phyloP scores from a whole-genome alignment of 2,329 filamentous ascomycete genomes.

The Penicillium sp. region DNA sequence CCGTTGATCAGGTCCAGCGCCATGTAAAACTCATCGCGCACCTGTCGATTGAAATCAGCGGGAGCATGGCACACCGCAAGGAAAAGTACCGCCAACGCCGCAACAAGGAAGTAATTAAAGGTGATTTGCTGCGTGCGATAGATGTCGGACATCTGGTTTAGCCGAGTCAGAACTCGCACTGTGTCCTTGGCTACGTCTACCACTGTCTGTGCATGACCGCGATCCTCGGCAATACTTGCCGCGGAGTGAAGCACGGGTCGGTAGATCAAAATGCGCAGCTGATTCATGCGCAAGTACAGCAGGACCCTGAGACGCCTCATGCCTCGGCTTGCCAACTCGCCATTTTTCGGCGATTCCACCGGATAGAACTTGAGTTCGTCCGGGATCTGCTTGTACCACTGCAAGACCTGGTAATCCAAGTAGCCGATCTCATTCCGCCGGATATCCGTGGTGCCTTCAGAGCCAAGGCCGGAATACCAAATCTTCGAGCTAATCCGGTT shows the following conservation, averaged over 20 bases:
- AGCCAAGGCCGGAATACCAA: conserved; percentile 72
- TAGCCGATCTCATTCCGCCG: conserved; percentile 70
- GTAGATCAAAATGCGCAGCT: conserved; percentile 84
- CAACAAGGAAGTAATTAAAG: conserved; percentile 64
- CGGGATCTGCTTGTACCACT: conserved; percentile 77
- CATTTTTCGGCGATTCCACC: conserved; percentile 46
- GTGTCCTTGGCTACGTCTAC: conserved; percentile 63
- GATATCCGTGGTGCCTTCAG: conserved; percentile 60
- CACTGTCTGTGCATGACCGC: conserved; percentile 64
- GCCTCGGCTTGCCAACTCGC: conserved; percentile 56
- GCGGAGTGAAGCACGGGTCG: conserved; percentile 81
- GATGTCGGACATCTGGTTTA: conserved; percentile 59
- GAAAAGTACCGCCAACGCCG: conserved; percentile 59
- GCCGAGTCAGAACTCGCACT: conserved; percentile 55
- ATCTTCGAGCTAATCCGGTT: conserved; percentile 78
- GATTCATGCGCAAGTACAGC: conserved; percentile 80
- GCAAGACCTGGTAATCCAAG: conserved; percentile 74
- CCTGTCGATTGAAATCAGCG: conserved; percentile 54
- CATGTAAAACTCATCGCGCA: conserved; percentile 64
- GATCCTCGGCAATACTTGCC: conserved; percentile 73
- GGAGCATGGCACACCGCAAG: conserved; percentile 61
- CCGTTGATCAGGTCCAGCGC: conserved; percentile 60
- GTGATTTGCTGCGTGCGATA: conserved; percentile 59
- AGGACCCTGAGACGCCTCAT: conserved; percentile 72
- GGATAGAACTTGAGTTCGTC: conserved; percentile 59